Evolutionary conservation across 2,329 filamentous ascomycete genomes (phyloP).

Genomic region (Chaetomium globosum): DNA sequence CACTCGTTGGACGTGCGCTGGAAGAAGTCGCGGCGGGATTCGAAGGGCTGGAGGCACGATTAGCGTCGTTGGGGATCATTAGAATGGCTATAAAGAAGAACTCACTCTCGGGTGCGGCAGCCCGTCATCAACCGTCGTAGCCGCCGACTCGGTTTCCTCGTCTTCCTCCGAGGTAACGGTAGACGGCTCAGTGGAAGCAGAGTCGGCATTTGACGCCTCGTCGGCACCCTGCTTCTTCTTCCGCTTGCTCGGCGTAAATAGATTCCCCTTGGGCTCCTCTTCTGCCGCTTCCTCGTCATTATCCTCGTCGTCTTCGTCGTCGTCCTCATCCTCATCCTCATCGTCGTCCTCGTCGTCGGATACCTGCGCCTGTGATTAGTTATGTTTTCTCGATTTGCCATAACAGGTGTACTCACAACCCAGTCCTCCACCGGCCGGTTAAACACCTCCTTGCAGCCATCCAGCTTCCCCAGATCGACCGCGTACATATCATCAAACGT

Average conservation of each 20-base stretch:
- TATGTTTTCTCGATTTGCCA: background rate
- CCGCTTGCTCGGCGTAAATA: slow-evolving; percentile 60
- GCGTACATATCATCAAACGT: slow-evolving; percentile 95
- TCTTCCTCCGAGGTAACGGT: slow-evolving; percentile 46
- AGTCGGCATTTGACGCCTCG: slow-evolving; percentile 29
- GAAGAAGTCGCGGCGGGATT: slow-evolving; percentile 90
- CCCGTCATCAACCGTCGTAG: slow-evolving; percentile 67
- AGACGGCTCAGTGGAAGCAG: slow-evolving; percentile 31
- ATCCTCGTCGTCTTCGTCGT: slow-evolving; percentile 57
- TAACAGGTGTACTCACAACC: slow-evolving; percentile 57
- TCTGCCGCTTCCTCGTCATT: slow-evolving; percentile 56
- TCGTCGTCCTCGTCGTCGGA: slow-evolving; percentile 64
- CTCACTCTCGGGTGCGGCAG: slow-evolving; percentile 69
- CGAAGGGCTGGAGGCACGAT: slow-evolving; percentile 67
- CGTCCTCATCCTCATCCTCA: slow-evolving; percentile 61
- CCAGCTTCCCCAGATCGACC: slow-evolving; percentile 90
- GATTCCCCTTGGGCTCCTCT: slow-evolving; percentile 54
- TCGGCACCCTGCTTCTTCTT: slow-evolving; percentile 55
- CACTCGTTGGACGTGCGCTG: slow-evolving; percentile 82
- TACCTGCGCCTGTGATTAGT: slow-evolving; percentile 47
- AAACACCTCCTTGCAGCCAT: slow-evolving; percentile 91
- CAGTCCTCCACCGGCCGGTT: slow-evolving; percentile 83
- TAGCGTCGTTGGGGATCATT: too few species aligned
- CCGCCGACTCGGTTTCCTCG: slow-evolving; percentile 49
- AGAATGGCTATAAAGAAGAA: too few species aligned